Base-by-base conservation (phyloP, 148 eudicot genomes). In the Limonium bicolor region DNA sequence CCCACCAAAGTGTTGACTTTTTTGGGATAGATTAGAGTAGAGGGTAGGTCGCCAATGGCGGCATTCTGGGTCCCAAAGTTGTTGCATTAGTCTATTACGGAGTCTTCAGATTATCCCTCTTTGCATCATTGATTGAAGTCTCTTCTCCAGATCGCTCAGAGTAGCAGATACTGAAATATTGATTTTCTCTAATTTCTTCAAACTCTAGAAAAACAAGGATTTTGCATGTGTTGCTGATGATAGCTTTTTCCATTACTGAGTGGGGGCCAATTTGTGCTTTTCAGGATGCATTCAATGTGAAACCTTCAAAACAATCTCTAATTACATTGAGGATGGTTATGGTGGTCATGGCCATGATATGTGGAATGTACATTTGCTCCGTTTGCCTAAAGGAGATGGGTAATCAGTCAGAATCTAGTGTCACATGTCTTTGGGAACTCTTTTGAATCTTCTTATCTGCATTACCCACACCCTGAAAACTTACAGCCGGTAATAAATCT, bases 401-500 rank as follows among this genome's bases (percentile, higher is more conserved):
- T 19, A 27, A 24, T 21, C 59, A 16, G 25, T 48, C 41, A 0
- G 30, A 36, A 27, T 33, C 57, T 14, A 27, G 41, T 25, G 26
- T 59, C 19, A n/a, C 50, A 66, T 46, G 53, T 66, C 36, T 41
- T 51, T 24, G 48, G 35, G 41, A 53, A 46, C 41, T 44, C 67
- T 48, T 69, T 67, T 23, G 27, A 30, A 24, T 32, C 41, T 22
- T 20, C 27, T 14, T 54, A 32, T 36, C 41, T 72, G 59, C 76
- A 69, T 58, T 72, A 65, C 36, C 84, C 84, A 22, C 58, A 50
- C 29, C 84, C 79, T 1, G 32, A 56, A 56, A 65, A 73, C 4
- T 72, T 65, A 72, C 49, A 46, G 56, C 73, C 56, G 84, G 84
- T 71, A 50, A 48, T 20, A 16, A 6, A 20, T 5, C 1, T 11